Percentiles rank a stretch among this genome's conserved stretches.
Conservation (phyloP, 1,284 basidiomycete species). For the Trichosporon sp. region DNA sequence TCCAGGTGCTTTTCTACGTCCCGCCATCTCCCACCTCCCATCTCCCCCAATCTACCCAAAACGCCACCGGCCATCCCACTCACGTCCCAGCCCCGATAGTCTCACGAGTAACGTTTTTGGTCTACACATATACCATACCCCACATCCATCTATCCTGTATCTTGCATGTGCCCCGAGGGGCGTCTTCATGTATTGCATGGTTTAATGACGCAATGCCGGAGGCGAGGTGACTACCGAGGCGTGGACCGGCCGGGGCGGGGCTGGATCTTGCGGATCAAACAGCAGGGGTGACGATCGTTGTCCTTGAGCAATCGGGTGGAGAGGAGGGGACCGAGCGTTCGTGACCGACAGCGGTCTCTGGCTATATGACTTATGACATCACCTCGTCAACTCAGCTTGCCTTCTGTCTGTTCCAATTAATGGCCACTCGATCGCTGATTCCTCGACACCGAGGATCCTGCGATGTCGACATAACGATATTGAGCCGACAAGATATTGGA, state of each 20-base stretch:
- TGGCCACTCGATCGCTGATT: too few species aligned
- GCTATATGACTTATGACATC: too few species aligned
- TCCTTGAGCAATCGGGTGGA: too few species aligned
- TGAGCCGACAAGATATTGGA: too few species aligned
- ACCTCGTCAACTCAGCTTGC: too few species aligned
- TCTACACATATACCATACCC: neutral
- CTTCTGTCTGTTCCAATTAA: too few species aligned
- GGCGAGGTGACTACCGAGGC: neutral
- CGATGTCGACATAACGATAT: too few species aligned
- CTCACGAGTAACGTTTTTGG: neutral
- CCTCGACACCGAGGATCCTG: too few species aligned
- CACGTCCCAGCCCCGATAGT: neutral
- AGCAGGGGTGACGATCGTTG: neutral
- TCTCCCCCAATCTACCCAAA: neutral
- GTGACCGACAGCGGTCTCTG: too few species aligned
- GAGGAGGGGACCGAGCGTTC: too few species aligned
- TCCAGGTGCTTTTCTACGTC: neutral
- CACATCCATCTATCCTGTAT: neutral
- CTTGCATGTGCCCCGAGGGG: neutral
- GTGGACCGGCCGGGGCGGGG: too few species aligned
- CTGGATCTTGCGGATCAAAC: neutral
- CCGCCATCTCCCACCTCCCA: neutral
- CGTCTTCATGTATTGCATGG: conserved; percentile 9
- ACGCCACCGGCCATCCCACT: neutral
- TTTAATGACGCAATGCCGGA: neutral